These are phyloP conservation scores for Amaranthus hypochondriacus DNA, from an alignment of 148 eudicot genomes.

Conservation along the genomic window DNA sequence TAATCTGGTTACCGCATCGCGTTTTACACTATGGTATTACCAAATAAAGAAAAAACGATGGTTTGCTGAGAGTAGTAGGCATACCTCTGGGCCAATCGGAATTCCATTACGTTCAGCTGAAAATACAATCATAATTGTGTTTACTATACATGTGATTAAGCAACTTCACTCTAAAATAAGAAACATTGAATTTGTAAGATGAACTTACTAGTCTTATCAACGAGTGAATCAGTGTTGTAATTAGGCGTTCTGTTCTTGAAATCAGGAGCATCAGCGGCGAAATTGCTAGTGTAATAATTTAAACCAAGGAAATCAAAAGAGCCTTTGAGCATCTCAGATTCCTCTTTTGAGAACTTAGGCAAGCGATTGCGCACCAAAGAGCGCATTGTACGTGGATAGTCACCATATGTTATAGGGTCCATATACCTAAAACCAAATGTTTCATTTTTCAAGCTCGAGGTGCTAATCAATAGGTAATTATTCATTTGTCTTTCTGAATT, in stretches of 20 bases:
- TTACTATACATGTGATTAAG: not conserved
- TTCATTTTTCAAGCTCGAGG: too few species aligned
- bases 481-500: too few species aligned
- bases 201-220: conserved; percentile 23
- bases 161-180: conserved; percentile 1
- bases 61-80: not conserved
- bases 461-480: too few species aligned
- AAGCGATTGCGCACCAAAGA: conserved; percentile 21
- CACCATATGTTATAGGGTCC: conserved; percentile 30
- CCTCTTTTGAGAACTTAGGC: conserved; percentile 21
- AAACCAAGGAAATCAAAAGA: conserved; percentile 63
- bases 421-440: conserved; percentile 21
- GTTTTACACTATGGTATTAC: too few species aligned
- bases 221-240: conserved; percentile 23
- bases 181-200: not conserved
- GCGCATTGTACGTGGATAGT: conserved; percentile 30
- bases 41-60: not conserved
- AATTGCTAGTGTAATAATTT: conserved; percentile 54
- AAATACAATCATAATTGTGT: conserved; percentile 4
- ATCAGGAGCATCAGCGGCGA: conserved; percentile 33
- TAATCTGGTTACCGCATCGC: too few species aligned
- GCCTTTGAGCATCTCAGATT: conserved; percentile 25
- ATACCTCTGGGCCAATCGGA: conserved; percentile 25
- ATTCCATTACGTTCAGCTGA: conserved; percentile 22
- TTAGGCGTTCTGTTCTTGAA: conserved; percentile 22